phyloP scores from a whole-genome alignment of 371 early-diverging fungal species.

The Coemansia sp. region DNA sequence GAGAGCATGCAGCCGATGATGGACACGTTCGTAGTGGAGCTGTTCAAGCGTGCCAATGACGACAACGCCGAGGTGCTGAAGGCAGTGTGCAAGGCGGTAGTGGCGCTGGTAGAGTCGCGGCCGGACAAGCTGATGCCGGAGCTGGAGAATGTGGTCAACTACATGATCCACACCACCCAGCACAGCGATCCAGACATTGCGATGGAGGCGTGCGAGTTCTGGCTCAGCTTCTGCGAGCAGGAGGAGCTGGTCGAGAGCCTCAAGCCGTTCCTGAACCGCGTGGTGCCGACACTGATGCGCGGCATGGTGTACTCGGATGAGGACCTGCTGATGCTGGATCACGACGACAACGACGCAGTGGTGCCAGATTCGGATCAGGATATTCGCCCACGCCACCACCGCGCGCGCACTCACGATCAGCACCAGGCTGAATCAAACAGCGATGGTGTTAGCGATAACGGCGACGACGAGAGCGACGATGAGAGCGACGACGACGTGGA shows the following conservation, averaged over 20 bases:
- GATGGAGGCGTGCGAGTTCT: conserved; percentile 96
- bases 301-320: conserved; percentile 95
- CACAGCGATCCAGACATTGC: conserved; percentile 80
- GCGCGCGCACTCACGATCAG: conserved; percentile 72
- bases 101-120: conserved; percentile 78
- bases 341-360: conserved; percentile 78
- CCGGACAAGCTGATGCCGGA: conserved; percentile 81
- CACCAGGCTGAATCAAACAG: conserved; percentile 48
- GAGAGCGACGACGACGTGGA: conserved; percentile 86
- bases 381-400: conserved; percentile 91
- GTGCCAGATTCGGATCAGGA: conserved; percentile 87
- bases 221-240: conserved; percentile 94
- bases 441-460: conserved; percentile 55
- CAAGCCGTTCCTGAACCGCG: conserved; percentile 70
- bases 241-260: conserved; percentile 75
- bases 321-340: conserved; percentile 75
- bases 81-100: conserved; percentile 90
- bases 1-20: conserved; percentile 63
- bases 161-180: conserved; percentile 88
- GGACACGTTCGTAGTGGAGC: conserved; percentile 69
- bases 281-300: conserved; percentile 89
- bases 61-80: conserved; percentile 76
- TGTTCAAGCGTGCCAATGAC: conserved; percentile 83
- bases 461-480: conserved; percentile 83
- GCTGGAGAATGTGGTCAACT: conserved; percentile 80